These are phyloP conservation scores for Lyophyllum semitale DNA, from an alignment of 768 basidiomycete species.

Conservation along the genomic window DNA sequence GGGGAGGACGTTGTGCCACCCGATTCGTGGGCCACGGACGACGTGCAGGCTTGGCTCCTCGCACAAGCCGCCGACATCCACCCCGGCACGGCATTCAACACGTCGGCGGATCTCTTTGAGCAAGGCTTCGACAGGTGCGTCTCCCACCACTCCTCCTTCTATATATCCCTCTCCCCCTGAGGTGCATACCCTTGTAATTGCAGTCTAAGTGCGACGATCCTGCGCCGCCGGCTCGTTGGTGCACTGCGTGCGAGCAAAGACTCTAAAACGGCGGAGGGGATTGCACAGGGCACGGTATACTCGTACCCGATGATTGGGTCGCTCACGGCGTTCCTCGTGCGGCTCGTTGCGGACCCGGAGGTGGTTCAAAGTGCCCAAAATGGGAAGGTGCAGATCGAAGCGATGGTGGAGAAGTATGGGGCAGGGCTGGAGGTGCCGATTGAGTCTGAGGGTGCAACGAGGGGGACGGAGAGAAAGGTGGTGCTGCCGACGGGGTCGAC, in stretches of 20 bases:
- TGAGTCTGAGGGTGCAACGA: too few species aligned
- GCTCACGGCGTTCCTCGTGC: not conserved
- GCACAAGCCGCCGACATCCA: constrained; percentile 26
- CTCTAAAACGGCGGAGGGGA: too few species aligned
- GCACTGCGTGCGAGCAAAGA: too few species aligned
- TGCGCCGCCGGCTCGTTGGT: too few species aligned
- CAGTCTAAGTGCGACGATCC: constrained; percentile 13
- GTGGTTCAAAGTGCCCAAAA: too few species aligned
- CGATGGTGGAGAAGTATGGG: constrained; percentile 26
- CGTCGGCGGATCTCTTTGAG: constrained; percentile 36
- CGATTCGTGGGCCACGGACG: constrained; percentile 37
- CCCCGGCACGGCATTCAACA: constrained; percentile 29
- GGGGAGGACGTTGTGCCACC: too few species aligned
- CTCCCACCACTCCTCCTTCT: too few species aligned
- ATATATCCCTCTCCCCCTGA: not conserved
- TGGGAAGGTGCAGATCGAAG: constrained; percentile 18
- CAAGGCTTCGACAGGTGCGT: constrained; percentile 41
- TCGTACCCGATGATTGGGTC: not conserved
- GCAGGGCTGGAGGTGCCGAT: too few species aligned
- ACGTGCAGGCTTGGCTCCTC: constrained; percentile 33
- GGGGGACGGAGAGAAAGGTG: too few species aligned
- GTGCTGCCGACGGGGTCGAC: constrained; percentile 39
- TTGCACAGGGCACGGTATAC: too few species aligned
- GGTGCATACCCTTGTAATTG: not conserved
- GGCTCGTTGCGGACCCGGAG: too few species aligned